Conservation (phyloP, 345 rosid genomes). For the Trapa bicornis region DNA sequence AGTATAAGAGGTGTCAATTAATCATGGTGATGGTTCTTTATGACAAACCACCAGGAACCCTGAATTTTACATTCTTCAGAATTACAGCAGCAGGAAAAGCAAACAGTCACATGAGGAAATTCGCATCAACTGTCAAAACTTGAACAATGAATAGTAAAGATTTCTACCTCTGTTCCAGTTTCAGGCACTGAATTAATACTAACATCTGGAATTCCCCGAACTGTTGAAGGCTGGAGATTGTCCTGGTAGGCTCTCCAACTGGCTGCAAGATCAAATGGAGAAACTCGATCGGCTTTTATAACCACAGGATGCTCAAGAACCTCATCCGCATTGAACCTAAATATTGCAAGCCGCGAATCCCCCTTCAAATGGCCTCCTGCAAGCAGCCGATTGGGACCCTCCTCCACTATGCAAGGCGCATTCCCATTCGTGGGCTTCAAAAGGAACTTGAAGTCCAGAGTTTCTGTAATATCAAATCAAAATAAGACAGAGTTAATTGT, state of each 20-base stretch:
- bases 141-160: background rate
- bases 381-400: constrained; percentile 69
- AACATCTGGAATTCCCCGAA: constrained; percentile 92
- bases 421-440: constrained; percentile 71
- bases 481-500: background rate
- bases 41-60: background rate
- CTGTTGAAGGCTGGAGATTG: constrained; percentile 80
- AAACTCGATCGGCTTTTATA: constrained; percentile 79
- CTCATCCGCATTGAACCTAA: constrained; percentile 56
- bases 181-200: constrained; percentile 59
- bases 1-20: background rate
- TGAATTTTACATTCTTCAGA: background rate
- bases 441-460: constrained; percentile 95
- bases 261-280: constrained; percentile 97
- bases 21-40: background rate
- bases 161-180: constrained; percentile 44
- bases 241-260: constrained; percentile 98
- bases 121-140: background rate
- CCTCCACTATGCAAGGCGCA: constrained; percentile 69
- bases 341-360: constrained; percentile 60
- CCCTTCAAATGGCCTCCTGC: constrained; percentile 71
- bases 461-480: constrained; percentile 33
- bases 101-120: background rate
- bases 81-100: background rate
- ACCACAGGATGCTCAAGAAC: constrained; percentile 64